These are phyloP conservation scores for Lepraria neglecta DNA, from an alignment of 495 filamentous ascomycete species.

Conservation along the genomic window DNA sequence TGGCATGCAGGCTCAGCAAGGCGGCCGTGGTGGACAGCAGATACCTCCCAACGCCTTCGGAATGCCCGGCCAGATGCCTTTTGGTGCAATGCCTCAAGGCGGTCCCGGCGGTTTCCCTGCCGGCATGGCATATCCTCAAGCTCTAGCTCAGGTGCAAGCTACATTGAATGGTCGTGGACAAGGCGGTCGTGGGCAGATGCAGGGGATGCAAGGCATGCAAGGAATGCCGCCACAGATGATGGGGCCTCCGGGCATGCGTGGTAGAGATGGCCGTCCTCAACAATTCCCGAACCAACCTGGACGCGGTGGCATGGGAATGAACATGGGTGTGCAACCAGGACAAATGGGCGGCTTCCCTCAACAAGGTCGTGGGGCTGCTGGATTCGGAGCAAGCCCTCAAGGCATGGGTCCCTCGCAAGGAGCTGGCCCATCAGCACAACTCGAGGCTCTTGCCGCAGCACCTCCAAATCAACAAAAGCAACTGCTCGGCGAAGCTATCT, in stretches of 20 bases:
- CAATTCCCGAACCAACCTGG: constrained; percentile 35
- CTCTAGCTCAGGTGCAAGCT: constrained; percentile 50
- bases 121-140: constrained; percentile 54
- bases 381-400: constrained; percentile 37
- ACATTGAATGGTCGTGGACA: constrained; percentile 60
- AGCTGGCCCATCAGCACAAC: constrained; percentile 35
- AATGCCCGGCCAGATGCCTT: constrained; percentile 66
- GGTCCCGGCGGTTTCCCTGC: constrained; percentile 48
- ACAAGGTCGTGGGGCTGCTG: constrained; percentile 31
- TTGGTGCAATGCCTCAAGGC: constrained; percentile 66
- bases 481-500: constrained; percentile 91
- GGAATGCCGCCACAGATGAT: constrained; percentile 59
- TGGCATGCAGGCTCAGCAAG: constrained; percentile 71
- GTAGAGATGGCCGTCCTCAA: constrained; percentile 56
- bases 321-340: constrained; percentile 40
- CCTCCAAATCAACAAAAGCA: constrained; percentile 85
- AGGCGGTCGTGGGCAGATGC: constrained; percentile 68
- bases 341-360: constrained; percentile 46
- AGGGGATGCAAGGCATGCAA: constrained; percentile 64
- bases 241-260: constrained; percentile 60
- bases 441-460: constrained; percentile 46
- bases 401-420: constrained; percentile 27
- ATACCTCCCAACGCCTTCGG: constrained; percentile 75
- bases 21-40: constrained; percentile 78
- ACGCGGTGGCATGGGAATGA: constrained; percentile 42